These are phyloP conservation scores for Tricholoma saponaceum DNA, from an alignment of 768 basidiomycete genomes.

Conservation along the genomic window DNA sequence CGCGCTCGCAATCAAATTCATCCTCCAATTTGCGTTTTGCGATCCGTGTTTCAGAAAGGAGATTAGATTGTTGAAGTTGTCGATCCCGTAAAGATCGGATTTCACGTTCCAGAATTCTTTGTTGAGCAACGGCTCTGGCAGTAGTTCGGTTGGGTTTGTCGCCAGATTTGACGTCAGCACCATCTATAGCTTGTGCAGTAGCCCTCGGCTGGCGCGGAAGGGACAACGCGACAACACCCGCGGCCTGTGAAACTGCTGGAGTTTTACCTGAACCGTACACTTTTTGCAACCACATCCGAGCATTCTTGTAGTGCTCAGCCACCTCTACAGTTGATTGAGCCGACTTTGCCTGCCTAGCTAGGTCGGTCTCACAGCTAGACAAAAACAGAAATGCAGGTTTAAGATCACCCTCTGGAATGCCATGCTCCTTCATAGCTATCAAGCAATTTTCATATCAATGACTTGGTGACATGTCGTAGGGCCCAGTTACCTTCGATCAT, in stretches of 20 bases:
- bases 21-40: conserved; percentile 45
- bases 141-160: not conserved
- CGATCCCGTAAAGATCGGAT: conserved; percentile 34
- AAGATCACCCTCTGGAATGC: conserved; percentile 32
- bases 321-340: conserved; percentile 15
- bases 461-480: not conserved
- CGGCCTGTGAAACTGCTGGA: not conserved
- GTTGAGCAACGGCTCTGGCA: not conserved
- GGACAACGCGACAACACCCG: not conserved
- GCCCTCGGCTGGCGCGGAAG: not conserved
- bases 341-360: conserved; percentile 29
- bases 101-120: conserved; percentile 28
- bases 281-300: conserved; percentile 43
- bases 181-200: not conserved
- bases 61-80: conserved; percentile 20
- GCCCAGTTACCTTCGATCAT: conserved; percentile 43
- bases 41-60: conserved; percentile 28
- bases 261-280: conserved; percentile 35
- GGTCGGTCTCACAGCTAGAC: conserved; percentile 50
- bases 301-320: conserved; percentile 33
- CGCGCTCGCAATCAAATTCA: conserved; percentile 28
- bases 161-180: not conserved
- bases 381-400: conserved; percentile 51
- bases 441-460: conserved; percentile 4
- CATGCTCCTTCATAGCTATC: conserved; percentile 37